A percentile compares a stretch with the other conserved stretches of the same genome.
These are phyloP conservation scores for Annulohypoxylon stygium DNA, from an alignment of 495 filamentous ascomycete species.

Conservation along the genomic window DNA sequence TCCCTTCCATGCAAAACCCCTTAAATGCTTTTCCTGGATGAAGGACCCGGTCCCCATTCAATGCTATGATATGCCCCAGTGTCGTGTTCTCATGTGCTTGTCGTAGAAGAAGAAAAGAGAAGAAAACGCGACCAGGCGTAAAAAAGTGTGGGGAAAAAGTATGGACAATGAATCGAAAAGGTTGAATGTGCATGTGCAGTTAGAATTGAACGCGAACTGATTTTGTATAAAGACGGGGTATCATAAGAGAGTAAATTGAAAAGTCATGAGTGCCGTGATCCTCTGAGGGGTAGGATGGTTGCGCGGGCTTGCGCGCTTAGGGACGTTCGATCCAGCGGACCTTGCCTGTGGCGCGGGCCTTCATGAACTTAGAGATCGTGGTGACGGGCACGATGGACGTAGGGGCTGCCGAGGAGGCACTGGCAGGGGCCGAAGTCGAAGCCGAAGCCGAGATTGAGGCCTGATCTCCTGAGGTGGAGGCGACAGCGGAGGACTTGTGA, in stretches of 20 bases:
- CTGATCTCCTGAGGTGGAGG: neutral
- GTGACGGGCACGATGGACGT: slow-evolving; percentile 38
- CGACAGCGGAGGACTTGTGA: slow-evolving; percentile 4
- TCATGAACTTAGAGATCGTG: slow-evolving; percentile 44
- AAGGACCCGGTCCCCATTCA: neutral
- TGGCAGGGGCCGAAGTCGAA: neutral
- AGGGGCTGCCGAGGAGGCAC: slow-evolving; percentile 13
- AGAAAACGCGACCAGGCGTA: slow-evolving; percentile 9
- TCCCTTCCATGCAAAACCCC: neutral
- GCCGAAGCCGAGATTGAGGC: neutral
- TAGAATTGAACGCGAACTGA: neutral
- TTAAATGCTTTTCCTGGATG: neutral
- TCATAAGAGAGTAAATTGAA: slow-evolving; percentile 5
- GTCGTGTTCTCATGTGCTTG: slow-evolving; percentile 6
- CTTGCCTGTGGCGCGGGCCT: slow-evolving; percentile 44
- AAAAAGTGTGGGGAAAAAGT: slow-evolving; percentile 2
- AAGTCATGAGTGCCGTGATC: slow-evolving; percentile 4
- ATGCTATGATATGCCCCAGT: neutral
- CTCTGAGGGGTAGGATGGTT: neutral
- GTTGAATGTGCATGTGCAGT: slow-evolving; percentile 3
- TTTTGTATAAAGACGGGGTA: neutral
- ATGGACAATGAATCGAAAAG: slow-evolving; percentile 6
- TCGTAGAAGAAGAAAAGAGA: neutral
- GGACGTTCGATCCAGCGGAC: slow-evolving; percentile 37
- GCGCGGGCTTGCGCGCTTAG: neutral